Base-by-base conservation (phyloP, 2,329 filamentous ascomycete genomes). In the Aspergillus thermomutatus region DNA sequence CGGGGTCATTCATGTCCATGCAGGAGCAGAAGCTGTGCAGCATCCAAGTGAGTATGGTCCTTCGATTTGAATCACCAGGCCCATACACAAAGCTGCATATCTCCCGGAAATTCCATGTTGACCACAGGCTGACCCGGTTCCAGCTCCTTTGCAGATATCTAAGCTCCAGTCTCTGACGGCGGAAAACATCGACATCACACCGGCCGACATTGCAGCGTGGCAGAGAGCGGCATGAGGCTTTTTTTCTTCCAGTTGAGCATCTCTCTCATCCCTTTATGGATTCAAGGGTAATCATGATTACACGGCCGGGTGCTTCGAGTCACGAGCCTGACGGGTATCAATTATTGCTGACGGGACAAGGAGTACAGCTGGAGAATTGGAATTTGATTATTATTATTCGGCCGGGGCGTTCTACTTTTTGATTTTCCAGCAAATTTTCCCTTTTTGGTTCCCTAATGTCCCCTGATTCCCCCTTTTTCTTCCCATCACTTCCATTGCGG, bases 161-260 rank as follows among this genome's bases (percentile, higher is more conserved):
- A 65, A 57, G 31, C 60, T 71, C 6, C 66, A 67, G 41, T 59
- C 52, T 41, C 60, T 73, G 26, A 64, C 66, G 11, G 54, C 59
- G 17, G 69, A 73, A 49, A 71, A 71, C 28, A 56, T 72, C 23
- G 70, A 67, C 52, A 71, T 73, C 28, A 65, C 70, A 5, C 50
- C 60, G 5, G 63, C 62, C 3, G 69, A 72, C 25, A 72, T 73
- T 52, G 64, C 64, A 8, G 60, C 60, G n/a, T 72, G 69, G 69
- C 68, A 72, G 49, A 53, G 56, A 49, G 53, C 43, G 43, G 21
- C 52, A 28, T 62, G 27, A 43, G 41, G 5, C 26, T 25, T 23
- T n/a, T 31, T 48, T 11, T 23, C 19, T 23, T 46, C 55, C 17
- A 11, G 52, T 50, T 31, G 49, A 47, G 53, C 17, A 21, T 28